Percentiles rank a stretch among this genome's conserved stretches.
Conservation (phyloP, 768 basidiomycete species). For the Auricularia sp. region DNA sequence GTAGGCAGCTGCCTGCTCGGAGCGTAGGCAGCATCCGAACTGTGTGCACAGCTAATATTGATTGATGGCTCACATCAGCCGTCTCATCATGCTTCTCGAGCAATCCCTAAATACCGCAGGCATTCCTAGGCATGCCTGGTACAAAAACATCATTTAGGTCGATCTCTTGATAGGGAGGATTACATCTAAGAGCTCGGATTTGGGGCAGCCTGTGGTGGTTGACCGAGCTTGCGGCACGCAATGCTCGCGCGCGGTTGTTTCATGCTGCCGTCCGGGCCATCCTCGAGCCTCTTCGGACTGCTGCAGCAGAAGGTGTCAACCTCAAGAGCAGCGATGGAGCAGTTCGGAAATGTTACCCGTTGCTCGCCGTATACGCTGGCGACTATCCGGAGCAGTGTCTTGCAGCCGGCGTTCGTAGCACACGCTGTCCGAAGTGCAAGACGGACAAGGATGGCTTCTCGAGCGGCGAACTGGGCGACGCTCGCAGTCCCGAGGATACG, state of each 20-base stretch:
- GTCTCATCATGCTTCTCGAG: too few species aligned
- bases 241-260: neutral
- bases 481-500: neutral
- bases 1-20: too few species aligned
- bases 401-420: neutral
- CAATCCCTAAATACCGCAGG: too few species aligned
- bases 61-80: too few species aligned
- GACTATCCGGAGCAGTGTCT: slow-evolving; percentile 9
- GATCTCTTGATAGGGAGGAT: too few species aligned
- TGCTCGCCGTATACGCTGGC: slow-evolving; percentile 5
- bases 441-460: slow-evolving; percentile 8
- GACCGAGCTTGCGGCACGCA: slow-evolving; percentile 13
- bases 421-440: neutral
- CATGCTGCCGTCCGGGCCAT: neutral
- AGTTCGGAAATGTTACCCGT: neutral
- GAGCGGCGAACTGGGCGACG: neutral
- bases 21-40: too few species aligned
- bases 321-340: neutral
- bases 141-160: too few species aligned
- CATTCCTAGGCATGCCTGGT: too few species aligned
- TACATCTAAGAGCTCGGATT: too few species aligned
- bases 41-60: too few species aligned
- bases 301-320: neutral
- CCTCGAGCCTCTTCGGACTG: neutral
- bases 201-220: slow-evolving; percentile 1